Conservation (phyloP, 176 grass and related monocot species). For the Oropetium thomaeum region DNA sequence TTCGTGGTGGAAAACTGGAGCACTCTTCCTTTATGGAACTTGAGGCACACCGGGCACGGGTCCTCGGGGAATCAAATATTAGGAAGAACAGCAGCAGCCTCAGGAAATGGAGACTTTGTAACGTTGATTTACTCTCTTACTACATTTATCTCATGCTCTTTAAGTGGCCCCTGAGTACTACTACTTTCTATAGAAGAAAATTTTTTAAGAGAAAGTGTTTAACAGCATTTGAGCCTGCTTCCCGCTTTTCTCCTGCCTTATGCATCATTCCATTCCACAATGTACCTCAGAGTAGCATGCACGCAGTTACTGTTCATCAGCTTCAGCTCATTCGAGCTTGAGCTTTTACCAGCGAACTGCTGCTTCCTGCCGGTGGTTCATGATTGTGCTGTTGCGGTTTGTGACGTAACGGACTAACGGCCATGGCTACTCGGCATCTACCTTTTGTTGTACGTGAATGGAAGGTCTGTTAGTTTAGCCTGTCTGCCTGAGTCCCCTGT, state of each 20-base stretch:
- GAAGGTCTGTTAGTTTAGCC: neutral
- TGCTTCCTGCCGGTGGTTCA: neutral
- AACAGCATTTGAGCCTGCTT: conserved; percentile 1
- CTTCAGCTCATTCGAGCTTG: neutral
- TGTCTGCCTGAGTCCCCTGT: neutral
- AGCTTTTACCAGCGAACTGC: neutral
- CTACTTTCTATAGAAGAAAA: conserved; percentile 58
- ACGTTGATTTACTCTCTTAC: conserved; percentile 38
- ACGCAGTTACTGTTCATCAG: neutral
- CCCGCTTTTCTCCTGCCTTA: fast-evolving
- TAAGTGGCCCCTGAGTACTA: conserved; percentile 36
- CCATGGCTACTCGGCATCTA: neutral
- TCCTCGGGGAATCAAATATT: conserved; percentile 28
- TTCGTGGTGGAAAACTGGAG: conserved; percentile 14
- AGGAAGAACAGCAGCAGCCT: conserved; percentile 23
- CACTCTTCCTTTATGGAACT: conserved; percentile 20
- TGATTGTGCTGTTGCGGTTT: too few species aligned
- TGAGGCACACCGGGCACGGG: neutral
- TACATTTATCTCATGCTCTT: conserved; percentile 46
- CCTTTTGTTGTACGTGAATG: neutral
- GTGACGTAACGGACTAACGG: too few species aligned
- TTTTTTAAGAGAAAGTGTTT: conserved; percentile 40
- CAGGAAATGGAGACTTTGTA: conserved; percentile 39
- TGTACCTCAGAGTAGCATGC: too few species aligned
- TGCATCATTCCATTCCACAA: neutral